A percentile compares a stretch with the other conserved stretches of the same genome.
phyloP scores from a whole-genome alignment of 768 basidiomycete genomes.

The Clitopilus passeckerianus region DNA sequence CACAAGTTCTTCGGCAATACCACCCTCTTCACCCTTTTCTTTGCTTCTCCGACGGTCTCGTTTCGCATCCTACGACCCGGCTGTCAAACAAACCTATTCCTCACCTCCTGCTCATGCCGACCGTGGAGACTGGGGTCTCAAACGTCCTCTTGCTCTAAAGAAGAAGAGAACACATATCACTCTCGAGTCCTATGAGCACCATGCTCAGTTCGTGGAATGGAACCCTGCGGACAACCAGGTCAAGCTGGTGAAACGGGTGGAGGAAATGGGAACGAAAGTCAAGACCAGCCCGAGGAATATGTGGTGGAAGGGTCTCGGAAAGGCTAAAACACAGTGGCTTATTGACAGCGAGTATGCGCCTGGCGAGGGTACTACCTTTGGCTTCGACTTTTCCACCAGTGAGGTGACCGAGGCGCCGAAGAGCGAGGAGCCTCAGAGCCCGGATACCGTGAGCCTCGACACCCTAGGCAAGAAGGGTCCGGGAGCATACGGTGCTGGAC shows the following conservation, averaged over 20 bases:
- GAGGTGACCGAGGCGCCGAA: constrained; percentile 2
- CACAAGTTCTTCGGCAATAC: background rate
- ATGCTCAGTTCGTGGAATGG: constrained; percentile 77
- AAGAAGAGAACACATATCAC: constrained; percentile 62
- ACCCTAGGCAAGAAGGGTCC: constrained; percentile 18
- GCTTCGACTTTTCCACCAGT: background rate
- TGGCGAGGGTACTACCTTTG: constrained; percentile 13
- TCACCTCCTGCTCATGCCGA: constrained; percentile 64
- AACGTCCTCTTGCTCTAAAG: constrained; percentile 71
- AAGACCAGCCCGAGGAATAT: constrained; percentile 14
- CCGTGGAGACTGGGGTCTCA: constrained; percentile 83
- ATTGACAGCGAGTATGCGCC: constrained; percentile 44
- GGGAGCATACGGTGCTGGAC: constrained; percentile 20
- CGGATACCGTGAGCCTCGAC: constrained; percentile 8
- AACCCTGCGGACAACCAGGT: constrained; percentile 59
- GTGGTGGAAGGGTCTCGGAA: constrained; percentile 39
- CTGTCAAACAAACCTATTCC: constrained; percentile 74
- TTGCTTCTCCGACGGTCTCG: constrained; percentile 76
- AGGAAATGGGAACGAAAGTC: constrained; percentile 51
- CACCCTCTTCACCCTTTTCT: constrained; percentile 65
- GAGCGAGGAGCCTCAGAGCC: constrained; percentile 4
- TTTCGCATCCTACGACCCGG: constrained; percentile 75
- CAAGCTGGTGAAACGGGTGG: constrained; percentile 62
- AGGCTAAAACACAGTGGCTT: constrained; percentile 24
- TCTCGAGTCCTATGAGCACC: constrained; percentile 64